Conservation (phyloP, 2,329 filamentous ascomycete genomes). For the Metarhizium anisopliae region DNA sequence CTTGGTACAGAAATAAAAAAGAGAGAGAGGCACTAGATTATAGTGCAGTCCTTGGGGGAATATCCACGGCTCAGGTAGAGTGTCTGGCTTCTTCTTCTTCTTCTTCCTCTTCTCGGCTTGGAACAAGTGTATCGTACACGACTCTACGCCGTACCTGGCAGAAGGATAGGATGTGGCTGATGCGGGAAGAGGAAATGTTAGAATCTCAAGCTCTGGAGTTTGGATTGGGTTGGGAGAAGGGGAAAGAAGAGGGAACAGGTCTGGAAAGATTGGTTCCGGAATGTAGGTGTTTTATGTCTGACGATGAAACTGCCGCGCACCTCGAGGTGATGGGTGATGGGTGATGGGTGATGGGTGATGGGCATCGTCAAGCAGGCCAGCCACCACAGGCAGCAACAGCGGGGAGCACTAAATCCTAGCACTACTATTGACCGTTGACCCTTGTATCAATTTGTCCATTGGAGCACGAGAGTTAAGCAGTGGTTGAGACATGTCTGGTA, state of each 20-base stretch:
- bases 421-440: neutral
- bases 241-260: neutral
- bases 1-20: neutral
- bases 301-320: slow-evolving; percentile 3
- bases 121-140: neutral
- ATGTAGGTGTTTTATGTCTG: slow-evolving; percentile 6
- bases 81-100: neutral
- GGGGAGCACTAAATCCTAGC: neutral
- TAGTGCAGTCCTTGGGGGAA: slow-evolving; percentile 5
- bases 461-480: too few species aligned
- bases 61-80: neutral
- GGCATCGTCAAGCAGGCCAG: too few species aligned
- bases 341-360: too few species aligned
- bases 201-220: neutral
- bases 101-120: neutral
- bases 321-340: neutral
- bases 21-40: slow-evolving; percentile 3
- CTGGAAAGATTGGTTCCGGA: neutral
- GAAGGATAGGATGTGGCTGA: neutral
- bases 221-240: neutral
- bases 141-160: neutral
- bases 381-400: neutral
- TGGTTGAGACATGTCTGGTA: too few species aligned
- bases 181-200: neutral
- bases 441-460: too few species aligned